Conservation (phyloP, 2,329 filamentous ascomycete species). For the Botrytis fragariae region DNA sequence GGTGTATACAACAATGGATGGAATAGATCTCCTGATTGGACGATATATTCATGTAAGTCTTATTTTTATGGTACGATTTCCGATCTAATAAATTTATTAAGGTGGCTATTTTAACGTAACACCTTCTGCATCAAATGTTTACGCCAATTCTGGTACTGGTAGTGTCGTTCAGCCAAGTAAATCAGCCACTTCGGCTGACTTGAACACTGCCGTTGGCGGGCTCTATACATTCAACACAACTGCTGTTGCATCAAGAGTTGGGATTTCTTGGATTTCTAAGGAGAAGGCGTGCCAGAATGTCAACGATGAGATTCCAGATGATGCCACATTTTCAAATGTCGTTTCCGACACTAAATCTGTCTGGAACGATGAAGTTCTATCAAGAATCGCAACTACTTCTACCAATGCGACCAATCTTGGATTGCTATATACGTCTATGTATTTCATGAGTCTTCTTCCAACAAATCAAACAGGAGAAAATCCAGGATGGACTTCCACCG, state of each 20-base stretch:
- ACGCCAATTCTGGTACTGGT: conserved; percentile 35
- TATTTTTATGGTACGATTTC: conserved; percentile 28
- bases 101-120: conserved; percentile 33
- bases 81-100: conserved; percentile 18
- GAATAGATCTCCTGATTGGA: conserved; percentile 62
- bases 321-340: conserved; percentile 43
- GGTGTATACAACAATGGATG: conserved; percentile 54
- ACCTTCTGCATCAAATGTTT: conserved; percentile 28
- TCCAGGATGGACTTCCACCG: conserved; percentile 59
- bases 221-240: conserved; percentile 45
- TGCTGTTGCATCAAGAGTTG: conserved; percentile 49
- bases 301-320: conserved; percentile 44
- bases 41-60: conserved; percentile 58
- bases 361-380: conserved; percentile 21
- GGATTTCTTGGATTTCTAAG: conserved; percentile 48
- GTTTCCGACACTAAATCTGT: conserved; percentile 27
- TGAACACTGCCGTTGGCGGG: conserved; percentile 14
- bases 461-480: conserved; percentile 72
- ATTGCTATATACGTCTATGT: conserved; percentile 65
- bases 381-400: conserved; percentile 53
- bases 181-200: neutral
- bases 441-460: conserved; percentile 46
- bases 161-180: conserved; percentile 27
- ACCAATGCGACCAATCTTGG: conserved; percentile 54
- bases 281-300: conserved; percentile 49